phyloP scores from a whole-genome alignment of 2,329 filamentous ascomycete species.

The Diaporthe sp. region DNA sequence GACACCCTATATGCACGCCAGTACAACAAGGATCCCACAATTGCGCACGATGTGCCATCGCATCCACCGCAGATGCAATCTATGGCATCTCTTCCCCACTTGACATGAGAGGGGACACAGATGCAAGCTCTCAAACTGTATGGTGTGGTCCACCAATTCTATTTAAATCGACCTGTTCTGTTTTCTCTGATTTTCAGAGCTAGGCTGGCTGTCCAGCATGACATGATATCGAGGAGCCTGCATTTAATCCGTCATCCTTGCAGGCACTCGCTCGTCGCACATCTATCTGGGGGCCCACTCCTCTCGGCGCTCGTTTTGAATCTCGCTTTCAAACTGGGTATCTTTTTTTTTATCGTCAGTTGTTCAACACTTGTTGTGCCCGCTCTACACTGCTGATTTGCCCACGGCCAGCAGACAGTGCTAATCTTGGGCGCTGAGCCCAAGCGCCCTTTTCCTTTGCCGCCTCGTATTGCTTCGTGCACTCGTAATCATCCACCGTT shows the following conservation, averaged over 20 bases:
- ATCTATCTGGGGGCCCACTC: not conserved
- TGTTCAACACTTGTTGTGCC: not conserved
- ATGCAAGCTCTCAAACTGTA: not conserved
- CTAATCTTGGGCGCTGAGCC: not conserved
- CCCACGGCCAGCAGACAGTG: not conserved
- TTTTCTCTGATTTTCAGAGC: not conserved
- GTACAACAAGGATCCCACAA: not conserved
- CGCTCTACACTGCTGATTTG: not conserved
- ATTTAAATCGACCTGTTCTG: not conserved
- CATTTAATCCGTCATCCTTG: not conserved
- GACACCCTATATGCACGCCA: not conserved
- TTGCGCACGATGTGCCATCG: not conserved
- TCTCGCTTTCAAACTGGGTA: constrained; percentile 6
- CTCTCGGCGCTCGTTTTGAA: not conserved
- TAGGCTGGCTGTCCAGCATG: not conserved
- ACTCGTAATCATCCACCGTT: not conserved
- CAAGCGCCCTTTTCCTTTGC: not conserved
- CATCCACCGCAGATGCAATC: too few species aligned
- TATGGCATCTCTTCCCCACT: too few species aligned
- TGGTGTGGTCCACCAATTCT: not conserved
- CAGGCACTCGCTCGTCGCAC: not conserved
- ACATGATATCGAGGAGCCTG: not conserved
- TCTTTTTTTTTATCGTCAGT: not conserved
- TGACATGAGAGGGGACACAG: not conserved
- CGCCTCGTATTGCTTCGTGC: not conserved